phyloP scores from a whole-genome alignment of 306 rosid species.

The Rubus idaeus region DNA sequence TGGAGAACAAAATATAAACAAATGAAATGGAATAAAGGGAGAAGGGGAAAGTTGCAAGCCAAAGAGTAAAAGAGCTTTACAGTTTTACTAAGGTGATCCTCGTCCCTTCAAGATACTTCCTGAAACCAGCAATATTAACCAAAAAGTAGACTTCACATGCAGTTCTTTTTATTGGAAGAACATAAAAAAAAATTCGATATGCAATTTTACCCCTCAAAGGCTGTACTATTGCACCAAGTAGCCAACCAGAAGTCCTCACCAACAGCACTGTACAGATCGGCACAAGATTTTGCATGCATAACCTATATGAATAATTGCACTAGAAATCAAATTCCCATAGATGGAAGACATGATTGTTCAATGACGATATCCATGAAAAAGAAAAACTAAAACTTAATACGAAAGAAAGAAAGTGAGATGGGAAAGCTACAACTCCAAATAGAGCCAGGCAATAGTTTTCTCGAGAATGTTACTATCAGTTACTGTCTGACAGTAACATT shows the following conservation, averaged over 20 bases:
- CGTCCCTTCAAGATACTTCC: conserved; percentile 97
- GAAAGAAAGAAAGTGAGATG: neutral
- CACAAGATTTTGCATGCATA: conserved; percentile 74
- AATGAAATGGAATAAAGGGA: neutral
- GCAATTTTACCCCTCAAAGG: conserved; percentile 70
- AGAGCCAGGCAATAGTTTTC: neutral
- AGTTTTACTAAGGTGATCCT: conserved; percentile 73
- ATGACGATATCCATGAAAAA: neutral
- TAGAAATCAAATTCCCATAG: neutral
- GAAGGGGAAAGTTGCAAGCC: conserved; percentile 23
- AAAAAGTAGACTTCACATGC: conserved; percentile 35
- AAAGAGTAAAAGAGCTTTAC: conserved; percentile 43
- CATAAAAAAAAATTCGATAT: conserved; percentile 2
- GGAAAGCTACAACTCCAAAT: neutral
- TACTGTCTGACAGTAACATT: neutral
- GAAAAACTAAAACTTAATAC: neutral
- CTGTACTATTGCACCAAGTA: conserved; percentile 93
- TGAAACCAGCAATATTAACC: conserved; percentile 43
- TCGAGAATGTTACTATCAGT: neutral
- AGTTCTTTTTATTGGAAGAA: conserved; percentile 13
- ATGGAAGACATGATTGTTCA: neutral
- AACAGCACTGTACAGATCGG: conserved; percentile 71
- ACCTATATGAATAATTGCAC: conserved; percentile 49
- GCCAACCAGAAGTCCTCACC: conserved; percentile 97
- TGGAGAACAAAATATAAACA: conserved; percentile 6